Percentiles rank a stretch among this genome's conserved stretches.
phyloP scores from a whole-genome alignment of 208 protist species.

The Leishmania lainsoni region DNA sequence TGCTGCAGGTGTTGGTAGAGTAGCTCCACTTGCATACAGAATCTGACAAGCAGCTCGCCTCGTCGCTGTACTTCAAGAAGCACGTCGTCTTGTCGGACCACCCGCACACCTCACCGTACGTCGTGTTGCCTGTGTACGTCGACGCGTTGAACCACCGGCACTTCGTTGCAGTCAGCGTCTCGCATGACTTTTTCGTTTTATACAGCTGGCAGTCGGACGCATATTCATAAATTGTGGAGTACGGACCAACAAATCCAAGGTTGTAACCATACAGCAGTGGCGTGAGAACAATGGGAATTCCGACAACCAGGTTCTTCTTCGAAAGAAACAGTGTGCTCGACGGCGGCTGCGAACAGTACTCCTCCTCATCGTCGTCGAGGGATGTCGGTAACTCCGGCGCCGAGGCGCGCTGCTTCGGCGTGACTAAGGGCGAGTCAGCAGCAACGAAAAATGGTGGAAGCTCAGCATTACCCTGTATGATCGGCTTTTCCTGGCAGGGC shows the following conservation, averaged over 20 bases:
- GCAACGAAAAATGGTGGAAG: background rate
- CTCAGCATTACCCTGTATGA: background rate
- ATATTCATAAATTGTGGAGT: conserved; percentile 39
- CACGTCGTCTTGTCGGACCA: conserved; percentile 40
- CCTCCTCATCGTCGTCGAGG: background rate
- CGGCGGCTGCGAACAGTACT: background rate
- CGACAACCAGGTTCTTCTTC: conserved; percentile 13
- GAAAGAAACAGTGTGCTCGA: conserved; percentile 7
- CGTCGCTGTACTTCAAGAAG: conserved; percentile 33
- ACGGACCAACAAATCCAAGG: conserved; percentile 54
- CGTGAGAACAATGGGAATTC: conserved; percentile 22
- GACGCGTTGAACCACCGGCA: conserved; percentile 29
- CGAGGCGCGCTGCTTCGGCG: background rate
- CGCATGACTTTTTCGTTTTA: conserved; percentile 25
- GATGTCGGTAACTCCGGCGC: background rate
- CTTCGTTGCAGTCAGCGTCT: conserved; percentile 31
- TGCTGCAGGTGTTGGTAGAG: conserved; percentile 28
- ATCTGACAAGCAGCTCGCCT: conserved; percentile 22
- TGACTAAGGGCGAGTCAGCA: background rate
- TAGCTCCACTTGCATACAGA: conserved; percentile 43
- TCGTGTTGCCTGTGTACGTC: conserved; percentile 9
- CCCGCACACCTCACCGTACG: conserved; percentile 28
- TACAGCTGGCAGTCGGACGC: conserved; percentile 55
- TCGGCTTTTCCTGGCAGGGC: background rate
- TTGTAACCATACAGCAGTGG: conserved; percentile 40